Base-by-base conservation (phyloP, 169 alveolate genomes). In the Plasmodium berghei region DNA sequence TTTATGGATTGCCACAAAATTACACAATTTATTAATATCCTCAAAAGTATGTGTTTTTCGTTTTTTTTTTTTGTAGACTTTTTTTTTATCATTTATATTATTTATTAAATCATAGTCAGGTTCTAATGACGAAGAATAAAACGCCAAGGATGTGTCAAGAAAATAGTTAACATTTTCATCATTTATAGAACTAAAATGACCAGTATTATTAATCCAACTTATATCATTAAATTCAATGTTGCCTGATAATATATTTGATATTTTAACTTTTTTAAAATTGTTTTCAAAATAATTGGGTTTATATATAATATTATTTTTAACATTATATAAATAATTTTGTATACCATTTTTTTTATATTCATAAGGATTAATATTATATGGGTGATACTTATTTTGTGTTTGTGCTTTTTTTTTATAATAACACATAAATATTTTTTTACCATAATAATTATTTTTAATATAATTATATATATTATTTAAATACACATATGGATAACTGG, bases 381-480 rank as follows among this genome's bases (percentile, higher is more conserved):
- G 9, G 12, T 3, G 8, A 67, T 46, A 40, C 46, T 55, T 69
- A 34, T 34, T 34, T 34, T 34, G 6, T 34, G 8, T 0, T 2
- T 34, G 4, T 0, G 8, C 8, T 14, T 40, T 59, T 45, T 62
- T 77, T 2, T 14, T 58, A 48, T 34, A 48, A 71, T 62, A 80
- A 67, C 72, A 80, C 18, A 80, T 61, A 18, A 10, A 54, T 20
- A 80, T 45, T 9, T 54, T 80, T 16, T 61, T 69, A 0, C 83
- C 63, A 22, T 80, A 80, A 54, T 66, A 66, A 1, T 55, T 66
- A 14, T 55, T 80, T 59, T 67, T 80, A 0, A 66, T 67, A 55
- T 48, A 67, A 62, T 55, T 34, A 66, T 28, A 62, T 34, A 80
- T 80, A 80, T 80, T 56, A 28, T 80, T 66, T 56, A 80, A 58